Evolutionary conservation across 2,329 filamentous ascomycete species (phyloP).

Genomic region (Hypoxylon sp.): DNA sequence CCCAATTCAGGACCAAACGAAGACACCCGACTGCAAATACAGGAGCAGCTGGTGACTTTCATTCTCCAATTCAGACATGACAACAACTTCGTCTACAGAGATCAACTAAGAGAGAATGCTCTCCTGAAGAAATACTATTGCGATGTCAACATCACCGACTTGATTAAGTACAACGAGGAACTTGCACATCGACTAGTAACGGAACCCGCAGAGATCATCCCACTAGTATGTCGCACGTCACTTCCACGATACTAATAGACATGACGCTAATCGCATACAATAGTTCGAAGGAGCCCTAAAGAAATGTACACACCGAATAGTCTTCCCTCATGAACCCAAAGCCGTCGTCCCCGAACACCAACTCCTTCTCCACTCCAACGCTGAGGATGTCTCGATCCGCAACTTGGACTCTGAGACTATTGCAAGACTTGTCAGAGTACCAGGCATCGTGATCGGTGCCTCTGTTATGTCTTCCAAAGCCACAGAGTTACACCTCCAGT

Average conservation of each 20-base stretch:
- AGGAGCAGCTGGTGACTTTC: slow-evolving; percentile 88
- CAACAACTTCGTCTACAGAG: slow-evolving; percentile 96
- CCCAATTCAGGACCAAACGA: slow-evolving; percentile 75
- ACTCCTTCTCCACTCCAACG: slow-evolving; percentile 92
- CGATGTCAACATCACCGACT: slow-evolving; percentile 93
- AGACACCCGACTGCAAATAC: slow-evolving; percentile 79
- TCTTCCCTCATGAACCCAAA: slow-evolving; percentile 81
- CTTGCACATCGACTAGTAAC: slow-evolving; percentile 90
- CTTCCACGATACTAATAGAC: neutral
- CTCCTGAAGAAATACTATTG: slow-evolving; percentile 95
- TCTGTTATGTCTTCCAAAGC: slow-evolving; percentile 98
- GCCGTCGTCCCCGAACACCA: slow-evolving; percentile 89
- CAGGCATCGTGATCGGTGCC: slow-evolving; percentile 96
- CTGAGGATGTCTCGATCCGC: slow-evolving; percentile 91
- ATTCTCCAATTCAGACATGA: slow-evolving; percentile 94
- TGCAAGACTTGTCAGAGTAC: slow-evolving; percentile 93
- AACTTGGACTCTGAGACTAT: slow-evolving; percentile 94
- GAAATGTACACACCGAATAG: slow-evolving; percentile 92
- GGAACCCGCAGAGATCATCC: slow-evolving; percentile 92
- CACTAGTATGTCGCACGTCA: slow-evolving; percentile 73
- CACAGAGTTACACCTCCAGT: slow-evolving; percentile 87
- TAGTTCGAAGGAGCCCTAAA: slow-evolving; percentile 93
- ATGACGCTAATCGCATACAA: slow-evolving; percentile 28
- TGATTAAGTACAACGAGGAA: slow-evolving; percentile 97
- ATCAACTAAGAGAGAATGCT: slow-evolving; percentile 95